Percentiles rank a stretch among this genome's conserved stretches.
These are phyloP conservation scores for Sabuloglossum arenarium DNA, from an alignment of 495 filamentous ascomycete species.

Conservation along the genomic window DNA sequence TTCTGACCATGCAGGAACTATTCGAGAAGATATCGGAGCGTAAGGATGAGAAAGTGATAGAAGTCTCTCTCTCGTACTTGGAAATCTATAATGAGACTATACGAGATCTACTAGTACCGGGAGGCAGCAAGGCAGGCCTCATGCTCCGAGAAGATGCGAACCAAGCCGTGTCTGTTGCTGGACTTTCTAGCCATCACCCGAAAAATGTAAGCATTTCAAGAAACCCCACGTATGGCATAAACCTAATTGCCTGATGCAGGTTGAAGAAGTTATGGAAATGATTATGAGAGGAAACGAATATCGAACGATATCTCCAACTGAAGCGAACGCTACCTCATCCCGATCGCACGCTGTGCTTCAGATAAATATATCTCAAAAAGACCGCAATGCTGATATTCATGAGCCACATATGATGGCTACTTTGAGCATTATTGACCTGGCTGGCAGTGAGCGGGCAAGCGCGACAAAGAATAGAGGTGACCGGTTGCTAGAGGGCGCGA, in stretches of 20 bases:
- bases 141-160: slow-evolving; percentile 92
- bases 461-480: slow-evolving; percentile 95
- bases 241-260: slow-evolving; percentile 8
- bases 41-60: slow-evolving; percentile 65
- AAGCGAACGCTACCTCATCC: slow-evolving; percentile 93
- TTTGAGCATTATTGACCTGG: slow-evolving; percentile 92
- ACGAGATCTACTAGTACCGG: slow-evolving; percentile 74
- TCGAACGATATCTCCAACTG: slow-evolving; percentile 90
- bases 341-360: slow-evolving; percentile 97
- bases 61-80: slow-evolving; percentile 83
- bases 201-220: slow-evolving; percentile 35
- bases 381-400: slow-evolving; percentile 78
- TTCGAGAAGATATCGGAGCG: slow-evolving; percentile 87
- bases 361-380: slow-evolving; percentile 87
- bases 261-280: slow-evolving; percentile 95
- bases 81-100: slow-evolving; percentile 99
- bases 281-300: slow-evolving; percentile 88
- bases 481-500: slow-evolving; percentile 78
- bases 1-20: slow-evolving; percentile 94
- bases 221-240: neutral
- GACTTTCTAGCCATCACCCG: slow-evolving; percentile 79
- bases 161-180: slow-evolving; percentile 80
- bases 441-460: slow-evolving; percentile 87
- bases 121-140: slow-evolving; percentile 65
- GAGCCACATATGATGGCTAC: slow-evolving; percentile 97